A percentile compares a stretch with the other conserved stretches of the same genome.
phyloP scores from a whole-genome alignment of 257 asterid genomes.

The Anisodus acutangulus region DNA sequence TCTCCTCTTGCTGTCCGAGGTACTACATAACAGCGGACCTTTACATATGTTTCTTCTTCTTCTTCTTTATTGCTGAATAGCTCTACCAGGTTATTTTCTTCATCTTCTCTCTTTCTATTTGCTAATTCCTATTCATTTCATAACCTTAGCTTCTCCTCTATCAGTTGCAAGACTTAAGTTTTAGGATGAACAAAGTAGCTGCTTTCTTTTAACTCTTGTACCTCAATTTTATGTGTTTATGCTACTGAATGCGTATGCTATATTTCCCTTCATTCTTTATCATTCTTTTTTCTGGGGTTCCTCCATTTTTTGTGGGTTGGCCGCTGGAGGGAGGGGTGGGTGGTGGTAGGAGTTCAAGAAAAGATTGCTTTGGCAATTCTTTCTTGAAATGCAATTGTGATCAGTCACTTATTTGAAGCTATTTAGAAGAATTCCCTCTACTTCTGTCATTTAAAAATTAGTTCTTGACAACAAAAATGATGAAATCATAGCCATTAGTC shows the following conservation, averaged over 20 bases:
- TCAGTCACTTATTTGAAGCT: neutral
- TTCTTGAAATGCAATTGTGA: constrained; percentile 15
- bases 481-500: neutral
- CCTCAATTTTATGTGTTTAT: neutral
- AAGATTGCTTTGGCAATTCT: neutral
- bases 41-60: neutral
- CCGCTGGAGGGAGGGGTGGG: no score
- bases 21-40: neutral
- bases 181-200: neutral
- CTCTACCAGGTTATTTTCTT: neutral
- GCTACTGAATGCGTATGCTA: neutral
- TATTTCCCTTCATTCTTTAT: neutral
- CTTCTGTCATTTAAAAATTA: neutral
- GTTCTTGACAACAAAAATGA: constrained; percentile 5
- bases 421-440: neutral
- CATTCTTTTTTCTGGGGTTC: neutral
- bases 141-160: constrained; percentile 1
- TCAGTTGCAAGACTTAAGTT: neutral
- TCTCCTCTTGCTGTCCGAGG: constrained; percentile 8
- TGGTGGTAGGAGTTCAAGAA: neutral
- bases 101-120: constrained; percentile 6
- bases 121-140: neutral
- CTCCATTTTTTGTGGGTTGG: neutral
- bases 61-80: neutral
- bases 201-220: neutral